Conservation (phyloP, 1,284 basidiomycete genomes). For the Ceratobasidium sp. region DNA sequence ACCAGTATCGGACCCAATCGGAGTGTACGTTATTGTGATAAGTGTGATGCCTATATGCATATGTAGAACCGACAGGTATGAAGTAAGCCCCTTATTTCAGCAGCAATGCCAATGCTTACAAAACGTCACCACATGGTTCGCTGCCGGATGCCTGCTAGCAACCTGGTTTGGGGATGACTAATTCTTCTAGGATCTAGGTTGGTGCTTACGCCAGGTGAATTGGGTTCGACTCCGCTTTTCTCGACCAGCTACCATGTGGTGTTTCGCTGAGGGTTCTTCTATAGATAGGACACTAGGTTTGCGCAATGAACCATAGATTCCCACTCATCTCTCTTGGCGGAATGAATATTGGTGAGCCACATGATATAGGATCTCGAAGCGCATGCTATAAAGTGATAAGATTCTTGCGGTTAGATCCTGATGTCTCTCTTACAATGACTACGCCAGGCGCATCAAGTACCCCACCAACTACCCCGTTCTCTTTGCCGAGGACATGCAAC, state of each 20-base stretch:
- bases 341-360: constrained; percentile 6
- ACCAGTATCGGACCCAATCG: too few species aligned
- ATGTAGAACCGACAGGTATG: neutral
- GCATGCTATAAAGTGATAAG: neutral
- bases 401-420: neutral
- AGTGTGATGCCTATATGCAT: neutral
- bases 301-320: constrained; percentile 2
- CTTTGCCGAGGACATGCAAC: constrained; percentile 23
- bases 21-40: too few species aligned
- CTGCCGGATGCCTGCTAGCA: neutral
- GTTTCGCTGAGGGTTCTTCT: neutral
- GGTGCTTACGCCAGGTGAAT: neutral
- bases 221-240: constrained; percentile 1
- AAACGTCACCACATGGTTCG: neutral
- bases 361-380: neutral
- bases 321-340: neutral
- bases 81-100: neutral
- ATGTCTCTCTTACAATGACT: neutral
- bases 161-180: neutral
- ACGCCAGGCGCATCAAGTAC: constrained; percentile 3
- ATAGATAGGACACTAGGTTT: constrained; percentile 12
- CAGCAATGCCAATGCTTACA: neutral
- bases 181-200: constrained; percentile 3
- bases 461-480: constrained; percentile 13
- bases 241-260: neutral